Evolutionary conservation across 495 filamentous ascomycete species (phyloP), one percentile per base, ranked within the genome.

Genomic region (Geopyxis carbonaria): DNA sequence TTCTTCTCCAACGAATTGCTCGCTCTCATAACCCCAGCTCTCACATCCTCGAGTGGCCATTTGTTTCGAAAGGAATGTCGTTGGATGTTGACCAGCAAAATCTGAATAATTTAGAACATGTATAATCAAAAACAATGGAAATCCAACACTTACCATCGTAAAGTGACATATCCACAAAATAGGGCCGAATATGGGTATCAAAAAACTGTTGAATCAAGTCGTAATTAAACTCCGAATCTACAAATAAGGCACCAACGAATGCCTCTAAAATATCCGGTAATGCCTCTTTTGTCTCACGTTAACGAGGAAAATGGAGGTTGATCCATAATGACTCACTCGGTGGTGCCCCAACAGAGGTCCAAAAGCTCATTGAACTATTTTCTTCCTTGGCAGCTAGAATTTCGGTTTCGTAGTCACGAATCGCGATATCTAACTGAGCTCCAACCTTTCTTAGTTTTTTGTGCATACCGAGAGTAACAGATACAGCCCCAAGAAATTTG

Each of bases 211-310:
- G 73, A 1, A 95, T 75, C 13, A 73, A 61, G 2, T 49, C 46
- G 58, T 75, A 94, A 42, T 87, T 61, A 59, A 85, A 94, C 23
- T 69, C 67, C 3, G 84, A 87, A 59, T 97, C 89, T 14, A 97
- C 75, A 53, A 94, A 97, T 2, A 92, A 64, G 15, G 89, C 87
- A 3, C 81, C 91, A 15, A 94, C 59, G 51, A 86, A 93, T 0
- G 89, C 66, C 61, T 97, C 89, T 3, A 95, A 64, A 43, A 93
- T 73, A 49, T 97, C 89, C 0, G 85, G 70, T 8, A 97, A 67
- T 37, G 72, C 80, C 65, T 91, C 41, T 34, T 34, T 10, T 20
- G 3, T 15, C 1, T 4, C 5, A 42, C 29, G 33, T 10, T 16
- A n/a, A 14, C 10, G n/a, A n/a, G n/a, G n/a, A n/a, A n/a, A n/a